These are phyloP conservation scores for Coemansia nantahalensis DNA, from an alignment of 192 early-diverging fungal species.

Conservation along the genomic window DNA sequence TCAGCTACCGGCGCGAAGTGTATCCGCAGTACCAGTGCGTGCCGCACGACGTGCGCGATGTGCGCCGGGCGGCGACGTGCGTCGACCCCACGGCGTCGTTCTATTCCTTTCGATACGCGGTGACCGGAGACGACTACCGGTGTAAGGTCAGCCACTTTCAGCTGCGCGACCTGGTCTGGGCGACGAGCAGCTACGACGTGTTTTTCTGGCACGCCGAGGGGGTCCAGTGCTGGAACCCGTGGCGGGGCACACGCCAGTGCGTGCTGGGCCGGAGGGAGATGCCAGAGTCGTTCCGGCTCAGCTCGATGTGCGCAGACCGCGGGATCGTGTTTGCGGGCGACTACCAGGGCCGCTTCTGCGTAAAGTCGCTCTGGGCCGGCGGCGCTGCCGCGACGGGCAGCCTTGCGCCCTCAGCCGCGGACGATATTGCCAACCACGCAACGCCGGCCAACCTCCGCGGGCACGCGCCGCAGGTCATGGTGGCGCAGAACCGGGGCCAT, in stretches of 20 bases:
- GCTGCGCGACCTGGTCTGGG: constrained; percentile 50
- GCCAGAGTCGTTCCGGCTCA: constrained; percentile 18
- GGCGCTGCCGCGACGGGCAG: not conserved
- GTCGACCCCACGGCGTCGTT: constrained; percentile 15
- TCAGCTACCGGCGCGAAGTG: constrained; percentile 49
- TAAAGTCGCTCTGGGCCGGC: constrained; percentile 19
- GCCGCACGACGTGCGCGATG: constrained; percentile 33
- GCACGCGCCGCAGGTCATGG: constrained; percentile 9
- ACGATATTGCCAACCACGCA: constrained; percentile 45
- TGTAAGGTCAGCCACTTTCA: constrained; percentile 48
- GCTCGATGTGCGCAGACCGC: constrained; percentile 35
- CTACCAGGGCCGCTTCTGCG: constrained; percentile 28
- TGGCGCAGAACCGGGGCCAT: constrained; percentile 31
- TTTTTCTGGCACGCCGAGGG: constrained; percentile 33
- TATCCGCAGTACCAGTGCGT: constrained; percentile 51
- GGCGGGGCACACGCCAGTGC: constrained; percentile 10
- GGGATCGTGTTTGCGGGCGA: constrained; percentile 46
- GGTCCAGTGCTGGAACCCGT: constrained; percentile 42
- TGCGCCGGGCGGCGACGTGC: constrained; percentile 14
- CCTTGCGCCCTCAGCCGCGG: not conserved
- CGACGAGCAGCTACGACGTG: constrained; percentile 45
- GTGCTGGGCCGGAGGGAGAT: constrained; percentile 23
- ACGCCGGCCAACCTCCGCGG: constrained; percentile 3
- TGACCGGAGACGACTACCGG: constrained; percentile 16
- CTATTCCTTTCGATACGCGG: constrained; percentile 29